These are phyloP conservation scores for Populus simonii DNA, from an alignment of 345 rosid species.

Conservation along the genomic window DNA sequence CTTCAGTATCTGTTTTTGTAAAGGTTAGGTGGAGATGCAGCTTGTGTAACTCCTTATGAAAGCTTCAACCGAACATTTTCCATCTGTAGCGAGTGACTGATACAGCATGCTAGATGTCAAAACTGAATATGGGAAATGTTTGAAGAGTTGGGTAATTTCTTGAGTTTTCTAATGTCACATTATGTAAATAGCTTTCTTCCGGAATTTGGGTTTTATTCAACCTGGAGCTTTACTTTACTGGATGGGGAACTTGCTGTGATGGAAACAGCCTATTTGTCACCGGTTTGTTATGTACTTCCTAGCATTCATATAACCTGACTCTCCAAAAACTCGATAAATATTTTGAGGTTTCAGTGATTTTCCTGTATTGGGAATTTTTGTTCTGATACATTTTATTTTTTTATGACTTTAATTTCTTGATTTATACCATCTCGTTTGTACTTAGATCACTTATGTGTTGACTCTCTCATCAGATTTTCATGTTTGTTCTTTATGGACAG, in stretches of 20 bases:
- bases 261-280: conserved; percentile 17
- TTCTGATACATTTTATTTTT: conserved; percentile 15
- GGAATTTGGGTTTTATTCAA: conserved; percentile 23
- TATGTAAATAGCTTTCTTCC: conserved; percentile 37
- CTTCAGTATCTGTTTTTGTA: conserved; percentile 13
- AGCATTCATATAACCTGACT: conserved; percentile 17
- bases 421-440: background rate
- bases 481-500: background rate
- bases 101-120: conserved; percentile 12
- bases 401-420: background rate
- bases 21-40: conserved; percentile 21
- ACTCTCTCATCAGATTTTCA: background rate
- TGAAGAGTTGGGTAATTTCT: conserved; percentile 24
- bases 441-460: background rate
- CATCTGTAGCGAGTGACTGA: conserved; percentile 19
- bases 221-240: conserved; percentile 15
- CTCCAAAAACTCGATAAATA: conserved; percentile 10
- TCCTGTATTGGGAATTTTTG: conserved; percentile 30
- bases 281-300: conserved; percentile 12
- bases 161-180: conserved; percentile 28
- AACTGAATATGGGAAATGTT: conserved; percentile 8
- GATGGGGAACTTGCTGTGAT: conserved; percentile 13
- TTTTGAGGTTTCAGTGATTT: conserved; percentile 22
- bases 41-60: conserved; percentile 17
- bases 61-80: conserved; percentile 19